These are phyloP conservation scores for Hyphodiscus sp. DNA, from an alignment of 2,329 filamentous ascomycete genomes.

Conservation along the genomic window DNA sequence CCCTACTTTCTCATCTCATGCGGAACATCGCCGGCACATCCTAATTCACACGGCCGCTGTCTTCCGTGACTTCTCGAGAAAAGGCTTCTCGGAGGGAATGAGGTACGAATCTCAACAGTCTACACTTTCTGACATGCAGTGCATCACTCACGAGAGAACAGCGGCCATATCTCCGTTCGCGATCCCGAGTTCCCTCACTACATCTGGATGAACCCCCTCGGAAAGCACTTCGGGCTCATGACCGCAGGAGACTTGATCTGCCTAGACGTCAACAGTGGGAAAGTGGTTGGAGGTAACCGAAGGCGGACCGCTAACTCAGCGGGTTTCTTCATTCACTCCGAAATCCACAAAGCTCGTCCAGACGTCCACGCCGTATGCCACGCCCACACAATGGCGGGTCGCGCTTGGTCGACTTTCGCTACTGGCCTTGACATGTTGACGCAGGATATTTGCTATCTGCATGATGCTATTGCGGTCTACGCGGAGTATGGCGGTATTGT, in stretches of 20 bases:
- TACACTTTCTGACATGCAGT: not conserved
- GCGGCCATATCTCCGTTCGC: slow-evolving; percentile 60
- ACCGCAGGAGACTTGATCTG: slow-evolving; percentile 62
- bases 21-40: slow-evolving; percentile 55
- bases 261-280: slow-evolving; percentile 52
- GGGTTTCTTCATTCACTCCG: slow-evolving; percentile 64
- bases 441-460: slow-evolving; percentile 59
- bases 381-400: slow-evolving; percentile 58
- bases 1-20: slow-evolving; percentile 46
- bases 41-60: slow-evolving; percentile 61
- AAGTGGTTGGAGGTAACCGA: slow-evolving; percentile 56
- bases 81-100: slow-evolving; percentile 63
- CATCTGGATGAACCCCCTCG: slow-evolving; percentile 66
- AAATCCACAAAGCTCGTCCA: slow-evolving; percentile 58
- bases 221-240: slow-evolving; percentile 58
- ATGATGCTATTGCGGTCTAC: slow-evolving; percentile 60
- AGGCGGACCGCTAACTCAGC: slow-evolving; percentile 57
- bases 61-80: slow-evolving; percentile 61
- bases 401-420: slow-evolving; percentile 62
- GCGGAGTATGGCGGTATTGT: slow-evolving; percentile 58
- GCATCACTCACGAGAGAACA: not conserved
- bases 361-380: slow-evolving; percentile 64
- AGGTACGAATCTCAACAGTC: slow-evolving; percentile 12
- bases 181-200: slow-evolving; percentile 55
- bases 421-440: slow-evolving; percentile 63